These are phyloP conservation scores for Eucalyptus tenuipes DNA, from an alignment of 345 rosid species.

Conservation along the genomic window DNA sequence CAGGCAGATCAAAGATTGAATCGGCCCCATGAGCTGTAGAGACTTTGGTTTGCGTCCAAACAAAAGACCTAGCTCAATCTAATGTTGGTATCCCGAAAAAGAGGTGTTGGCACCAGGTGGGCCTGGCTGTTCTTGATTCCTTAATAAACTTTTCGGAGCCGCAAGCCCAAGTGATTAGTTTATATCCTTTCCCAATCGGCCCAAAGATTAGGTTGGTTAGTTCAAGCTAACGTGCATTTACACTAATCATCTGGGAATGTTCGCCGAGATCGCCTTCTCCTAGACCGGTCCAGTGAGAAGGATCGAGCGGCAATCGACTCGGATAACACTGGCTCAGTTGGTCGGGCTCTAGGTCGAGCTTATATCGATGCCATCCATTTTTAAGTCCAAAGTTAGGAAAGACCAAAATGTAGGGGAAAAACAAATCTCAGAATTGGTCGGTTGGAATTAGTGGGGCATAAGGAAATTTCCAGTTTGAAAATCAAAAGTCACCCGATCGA, in stretches of 20 bases:
- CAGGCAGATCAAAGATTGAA: background rate
- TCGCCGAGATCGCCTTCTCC: background rate
- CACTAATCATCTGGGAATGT: background rate
- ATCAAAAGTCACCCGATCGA: accelerated
- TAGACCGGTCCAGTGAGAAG: background rate
- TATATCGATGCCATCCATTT: background rate
- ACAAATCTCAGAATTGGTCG: background rate
- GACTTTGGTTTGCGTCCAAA: background rate
- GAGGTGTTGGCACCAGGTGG: background rate
- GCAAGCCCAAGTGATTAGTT: background rate
- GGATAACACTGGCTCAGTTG: background rate
- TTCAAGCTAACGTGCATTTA: background rate
- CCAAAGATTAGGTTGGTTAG: background rate
- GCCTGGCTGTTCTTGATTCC: background rate
- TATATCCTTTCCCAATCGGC: background rate
- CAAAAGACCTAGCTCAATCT: background rate
- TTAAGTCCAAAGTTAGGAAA: background rate
- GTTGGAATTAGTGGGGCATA: too few species aligned
- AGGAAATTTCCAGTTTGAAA: background rate
- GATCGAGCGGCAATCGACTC: background rate
- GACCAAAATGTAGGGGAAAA: background rate
- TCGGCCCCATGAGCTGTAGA: background rate
- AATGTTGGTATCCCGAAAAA: background rate
- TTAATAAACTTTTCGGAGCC: background rate
- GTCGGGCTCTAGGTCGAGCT: background rate